These are phyloP conservation scores for Dothistroma pini DNA, from an alignment of 2,329 filamentous ascomycete species.

Conservation along the genomic window DNA sequence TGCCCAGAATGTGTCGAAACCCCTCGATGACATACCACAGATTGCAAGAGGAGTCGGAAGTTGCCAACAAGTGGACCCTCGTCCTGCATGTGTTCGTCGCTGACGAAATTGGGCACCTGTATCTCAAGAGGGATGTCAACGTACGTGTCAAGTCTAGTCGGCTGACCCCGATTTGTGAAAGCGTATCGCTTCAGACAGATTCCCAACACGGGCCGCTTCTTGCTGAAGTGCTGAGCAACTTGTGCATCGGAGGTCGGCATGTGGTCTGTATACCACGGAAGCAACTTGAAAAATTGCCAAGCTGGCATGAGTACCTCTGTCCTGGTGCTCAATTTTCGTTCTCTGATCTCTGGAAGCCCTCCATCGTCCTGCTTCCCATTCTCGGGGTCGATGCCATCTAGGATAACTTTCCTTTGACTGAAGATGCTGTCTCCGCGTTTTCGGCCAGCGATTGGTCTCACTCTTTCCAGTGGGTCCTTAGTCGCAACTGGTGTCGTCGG, in stretches of 20 bases:
- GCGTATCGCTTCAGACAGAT: slow-evolving; percentile 91
- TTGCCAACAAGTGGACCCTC: slow-evolving; percentile 72
- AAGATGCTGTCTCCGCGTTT: slow-evolving; percentile 50
- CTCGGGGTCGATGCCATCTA: slow-evolving; percentile 36
- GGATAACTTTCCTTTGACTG: slow-evolving; percentile 40
- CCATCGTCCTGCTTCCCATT: slow-evolving; percentile 40
- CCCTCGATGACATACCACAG: slow-evolving; percentile 87
- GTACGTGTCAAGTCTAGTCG: slow-evolving; percentile 71
- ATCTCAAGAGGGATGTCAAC: slow-evolving; percentile 90
- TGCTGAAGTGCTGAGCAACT: slow-evolving; percentile 82
- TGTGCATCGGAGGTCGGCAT: slow-evolving; percentile 66
- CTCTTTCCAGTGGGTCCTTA: slow-evolving; percentile 31
- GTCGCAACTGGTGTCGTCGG: slow-evolving; percentile 22
- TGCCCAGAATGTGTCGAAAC: slow-evolving; percentile 83
- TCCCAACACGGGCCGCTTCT: slow-evolving; percentile 77
- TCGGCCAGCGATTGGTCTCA: slow-evolving; percentile 37
- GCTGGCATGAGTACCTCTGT: slow-evolving; percentile 94
- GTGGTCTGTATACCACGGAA: slow-evolving; percentile 83
- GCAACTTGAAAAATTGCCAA: slow-evolving; percentile 94
- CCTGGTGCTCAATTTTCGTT: slow-evolving; percentile 35
- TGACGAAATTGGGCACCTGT: slow-evolving; percentile 81
- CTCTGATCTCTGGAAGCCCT: slow-evolving; percentile 16
- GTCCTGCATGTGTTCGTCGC: slow-evolving; percentile 67
- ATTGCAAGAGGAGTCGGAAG: slow-evolving; percentile 89
- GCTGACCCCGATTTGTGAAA: slow-evolving; percentile 65